A percentile compares a stretch with the other conserved stretches of the same genome.
phyloP scores from a whole-genome alignment of 2,329 filamentous ascomycete genomes.

The Aspergillus ochraceus region DNA sequence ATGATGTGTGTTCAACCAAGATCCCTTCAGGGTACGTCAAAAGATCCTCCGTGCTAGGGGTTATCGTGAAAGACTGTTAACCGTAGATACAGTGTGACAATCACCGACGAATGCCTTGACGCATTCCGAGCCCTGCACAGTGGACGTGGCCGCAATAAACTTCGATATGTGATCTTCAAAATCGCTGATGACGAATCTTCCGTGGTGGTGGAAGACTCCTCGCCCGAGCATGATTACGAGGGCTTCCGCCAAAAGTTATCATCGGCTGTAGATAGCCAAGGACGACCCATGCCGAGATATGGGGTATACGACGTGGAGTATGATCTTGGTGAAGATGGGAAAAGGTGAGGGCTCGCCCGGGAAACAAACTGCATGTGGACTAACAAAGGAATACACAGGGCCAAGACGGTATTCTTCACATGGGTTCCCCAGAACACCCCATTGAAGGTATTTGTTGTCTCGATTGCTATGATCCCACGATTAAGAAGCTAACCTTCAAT shows the following conservation, averaged over 20 bases:
- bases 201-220: constrained; percentile 37
- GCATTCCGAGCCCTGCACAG: constrained; percentile 33
- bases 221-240: constrained; percentile 34
- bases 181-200: constrained; percentile 37
- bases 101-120: constrained; percentile 28
- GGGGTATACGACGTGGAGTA: constrained; percentile 40
- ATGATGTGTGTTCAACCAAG: neutral
- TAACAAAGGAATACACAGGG: neutral
- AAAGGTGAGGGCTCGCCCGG: constrained; percentile 22
- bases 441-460: neutral
- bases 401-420: constrained; percentile 1
- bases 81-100: neutral
- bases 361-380: neutral
- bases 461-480: neutral
- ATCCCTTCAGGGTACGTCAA: constrained; percentile 3
- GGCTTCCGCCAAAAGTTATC: constrained; percentile 12
- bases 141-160: constrained; percentile 34
- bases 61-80: neutral
- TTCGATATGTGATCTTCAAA: constrained; percentile 51
- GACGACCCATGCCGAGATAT: constrained; percentile 23
- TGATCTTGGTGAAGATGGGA: constrained; percentile 38
- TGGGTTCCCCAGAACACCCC: constrained; percentile 1
- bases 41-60: too few species aligned
- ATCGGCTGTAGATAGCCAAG: constrained; percentile 23
- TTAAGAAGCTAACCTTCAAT: neutral